A percentile compares a stretch with the other conserved stretches of the same genome.
Evolutionary conservation across 768 basidiomycete species (phyloP).

Genomic region (Leccinum subgranulosum): DNA sequence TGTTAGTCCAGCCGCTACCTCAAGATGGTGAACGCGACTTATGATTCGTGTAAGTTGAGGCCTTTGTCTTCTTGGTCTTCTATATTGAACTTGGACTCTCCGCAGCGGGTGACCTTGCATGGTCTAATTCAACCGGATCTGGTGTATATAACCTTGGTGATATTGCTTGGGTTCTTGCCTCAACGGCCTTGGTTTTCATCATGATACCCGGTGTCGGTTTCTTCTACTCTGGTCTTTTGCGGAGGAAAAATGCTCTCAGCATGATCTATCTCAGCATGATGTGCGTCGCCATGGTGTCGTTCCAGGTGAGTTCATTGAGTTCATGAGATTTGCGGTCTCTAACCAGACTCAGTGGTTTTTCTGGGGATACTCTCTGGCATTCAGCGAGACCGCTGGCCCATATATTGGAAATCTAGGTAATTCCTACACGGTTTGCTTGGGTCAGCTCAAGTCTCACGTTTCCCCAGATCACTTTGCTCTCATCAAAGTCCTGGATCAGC

Average conservation of each 20-base stretch:
- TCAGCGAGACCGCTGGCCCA: constrained; percentile 68
- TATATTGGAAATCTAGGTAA: constrained; percentile 85
- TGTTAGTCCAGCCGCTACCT: background rate
- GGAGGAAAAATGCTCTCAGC: constrained; percentile 90
- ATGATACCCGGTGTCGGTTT: constrained; percentile 86
- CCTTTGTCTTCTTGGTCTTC: background rate
- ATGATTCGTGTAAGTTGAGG: constrained; percentile 35
- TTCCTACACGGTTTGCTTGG: constrained; percentile 22
- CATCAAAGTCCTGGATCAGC: constrained; percentile 69
- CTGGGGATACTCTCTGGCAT: constrained; percentile 94
- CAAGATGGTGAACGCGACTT: constrained; percentile 45
- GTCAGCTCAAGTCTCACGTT: background rate
- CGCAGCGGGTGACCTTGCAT: constrained; percentile 40
- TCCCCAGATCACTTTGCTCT: constrained; percentile 75
- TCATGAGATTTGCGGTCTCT: background rate
- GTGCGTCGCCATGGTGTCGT: constrained; percentile 73
- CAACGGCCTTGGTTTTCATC: constrained; percentile 79
- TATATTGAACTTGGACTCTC: background rate
- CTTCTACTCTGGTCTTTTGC: constrained; percentile 88
- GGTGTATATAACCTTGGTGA: constrained; percentile 58
- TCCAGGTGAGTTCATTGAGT: constrained; percentile 71
- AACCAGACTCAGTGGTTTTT: constrained; percentile 75
- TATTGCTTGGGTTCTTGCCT: constrained; percentile 66
- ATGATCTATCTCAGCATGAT: constrained; percentile 85
- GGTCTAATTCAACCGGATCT: constrained; percentile 18